phyloP scores from a whole-genome alignment of 2,329 filamentous ascomycete genomes.

The Penicillium verrucosum region DNA sequence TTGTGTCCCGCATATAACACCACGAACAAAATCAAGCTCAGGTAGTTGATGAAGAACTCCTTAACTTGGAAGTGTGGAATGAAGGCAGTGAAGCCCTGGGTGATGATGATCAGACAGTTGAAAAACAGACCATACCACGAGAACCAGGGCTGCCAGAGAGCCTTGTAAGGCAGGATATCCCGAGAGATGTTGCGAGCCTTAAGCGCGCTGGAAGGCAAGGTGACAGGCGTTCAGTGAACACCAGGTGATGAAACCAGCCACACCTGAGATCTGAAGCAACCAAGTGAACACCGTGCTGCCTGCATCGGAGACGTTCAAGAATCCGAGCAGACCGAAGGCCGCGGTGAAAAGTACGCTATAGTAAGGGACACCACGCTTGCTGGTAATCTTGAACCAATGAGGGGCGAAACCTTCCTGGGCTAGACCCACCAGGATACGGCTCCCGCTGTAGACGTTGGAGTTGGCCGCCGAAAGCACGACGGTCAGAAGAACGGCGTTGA shows the following conservation, averaged over 20 bases:
- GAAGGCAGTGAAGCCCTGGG: slow-evolving; percentile 66
- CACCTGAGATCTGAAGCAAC: slow-evolving; percentile 35
- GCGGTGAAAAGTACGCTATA: slow-evolving; percentile 43
- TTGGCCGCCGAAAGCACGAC: slow-evolving; percentile 43
- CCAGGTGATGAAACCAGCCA: slow-evolving; percentile 37
- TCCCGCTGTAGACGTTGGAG: slow-evolving; percentile 48
- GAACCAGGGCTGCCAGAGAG: slow-evolving; percentile 61
- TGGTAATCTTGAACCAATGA: slow-evolving; percentile 40
- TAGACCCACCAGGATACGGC: slow-evolving; percentile 66
- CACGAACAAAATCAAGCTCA: slow-evolving; percentile 62
- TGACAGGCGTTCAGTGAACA: slow-evolving; percentile 51
- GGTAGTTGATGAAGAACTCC: slow-evolving; percentile 62
- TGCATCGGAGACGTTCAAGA: slow-evolving; percentile 63
- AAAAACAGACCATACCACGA: slow-evolving; percentile 65
- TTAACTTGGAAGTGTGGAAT: slow-evolving; percentile 56
- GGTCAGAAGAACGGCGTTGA: slow-evolving; percentile 42
- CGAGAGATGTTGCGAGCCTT: slow-evolving; percentile 56
- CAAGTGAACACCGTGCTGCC: slow-evolving; percentile 58
- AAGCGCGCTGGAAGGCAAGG: slow-evolving; percentile 61
- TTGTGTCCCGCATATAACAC: slow-evolving; percentile 62
- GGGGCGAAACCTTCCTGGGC: slow-evolving; percentile 47
- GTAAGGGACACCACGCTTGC: slow-evolving; percentile 44
- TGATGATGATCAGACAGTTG: slow-evolving; percentile 61
- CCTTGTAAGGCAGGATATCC: slow-evolving; percentile 59
- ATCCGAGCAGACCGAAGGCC: slow-evolving; percentile 61